phyloP scores from a whole-genome alignment of 2,329 filamentous ascomycete species.

The Apiospora sp. region DNA sequence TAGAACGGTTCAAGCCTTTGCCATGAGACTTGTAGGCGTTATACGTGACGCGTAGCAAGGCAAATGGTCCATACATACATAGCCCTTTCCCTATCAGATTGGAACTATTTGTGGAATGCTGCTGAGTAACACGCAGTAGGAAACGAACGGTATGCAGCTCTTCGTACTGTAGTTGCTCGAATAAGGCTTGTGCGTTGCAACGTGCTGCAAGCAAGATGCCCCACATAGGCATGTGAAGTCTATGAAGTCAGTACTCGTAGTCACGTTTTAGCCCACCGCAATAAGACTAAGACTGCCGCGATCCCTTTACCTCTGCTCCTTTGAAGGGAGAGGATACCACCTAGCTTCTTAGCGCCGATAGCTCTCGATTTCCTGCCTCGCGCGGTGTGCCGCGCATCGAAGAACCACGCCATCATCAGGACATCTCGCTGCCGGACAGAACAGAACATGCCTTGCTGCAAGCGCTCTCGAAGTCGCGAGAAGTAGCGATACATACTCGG shows the following conservation, averaged over 20 bases:
- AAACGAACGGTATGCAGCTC: neutral
- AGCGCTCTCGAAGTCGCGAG: neutral
- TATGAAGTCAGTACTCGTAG: slow-evolving; percentile 21
- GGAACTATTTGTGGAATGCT: neutral
- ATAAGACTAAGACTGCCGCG: neutral
- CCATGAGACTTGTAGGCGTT: neutral
- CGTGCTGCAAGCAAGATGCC: neutral
- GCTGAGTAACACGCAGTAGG: neutral
- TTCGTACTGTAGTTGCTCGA: neutral
- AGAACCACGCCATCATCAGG: slow-evolving; percentile 9
- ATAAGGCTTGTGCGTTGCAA: neutral
- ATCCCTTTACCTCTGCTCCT: slow-evolving; percentile 3
- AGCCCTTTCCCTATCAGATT: neutral
- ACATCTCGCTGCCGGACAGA: neutral
- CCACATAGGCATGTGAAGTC: slow-evolving; percentile 10
- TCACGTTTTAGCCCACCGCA: slow-evolving; percentile 3
- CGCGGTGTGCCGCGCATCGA: slow-evolving; percentile 7
- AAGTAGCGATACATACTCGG: neutral
- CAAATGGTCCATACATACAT: neutral
- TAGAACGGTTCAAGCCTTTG: neutral
- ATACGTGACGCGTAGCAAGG: neutral
- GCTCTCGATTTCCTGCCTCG: slow-evolving; percentile 1
- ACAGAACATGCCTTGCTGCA: slow-evolving; percentile 3
- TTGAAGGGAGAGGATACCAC: neutral
- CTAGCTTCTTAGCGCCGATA: slow-evolving; percentile 16